Evolutionary conservation across 345 rosid genomes (phyloP).

Genomic region (Brassica incana): DNA sequence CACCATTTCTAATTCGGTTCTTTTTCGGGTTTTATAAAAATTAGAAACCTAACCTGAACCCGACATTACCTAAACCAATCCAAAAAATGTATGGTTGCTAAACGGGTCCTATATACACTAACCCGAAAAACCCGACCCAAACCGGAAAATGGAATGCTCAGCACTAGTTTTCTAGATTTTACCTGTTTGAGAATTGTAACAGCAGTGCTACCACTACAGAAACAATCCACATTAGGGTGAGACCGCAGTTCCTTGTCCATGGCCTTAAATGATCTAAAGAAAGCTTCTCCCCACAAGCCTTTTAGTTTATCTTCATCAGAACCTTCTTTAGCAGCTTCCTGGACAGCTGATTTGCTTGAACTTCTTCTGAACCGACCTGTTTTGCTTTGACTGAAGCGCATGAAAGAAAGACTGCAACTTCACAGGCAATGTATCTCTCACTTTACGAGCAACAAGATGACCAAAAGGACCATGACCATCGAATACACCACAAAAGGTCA

Average conservation of each 20-base stretch:
- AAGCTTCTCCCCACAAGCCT: conserved; percentile 84
- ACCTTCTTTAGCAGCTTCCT: conserved; percentile 56
- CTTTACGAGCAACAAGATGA: conserved; percentile 95
- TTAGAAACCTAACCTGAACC: too few relatives aligned
- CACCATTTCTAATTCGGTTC: too few relatives aligned
- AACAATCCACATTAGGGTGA: conserved; percentile 91
- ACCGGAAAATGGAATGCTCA: too few relatives aligned
- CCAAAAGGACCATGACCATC: conserved; percentile 99
- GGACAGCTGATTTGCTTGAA: conserved; percentile 52
- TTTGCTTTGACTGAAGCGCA: conserved; percentile 53
- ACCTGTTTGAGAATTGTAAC: conserved; percentile 95
- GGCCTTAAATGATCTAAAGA: conserved; percentile 82
- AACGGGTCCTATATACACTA: too few relatives aligned
- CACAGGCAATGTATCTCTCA: conserved; percentile 83
- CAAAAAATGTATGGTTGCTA: too few relatives aligned
- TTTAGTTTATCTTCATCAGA: conserved; percentile 56
- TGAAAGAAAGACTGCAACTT: conserved; percentile 69
- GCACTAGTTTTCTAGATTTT: background rate
- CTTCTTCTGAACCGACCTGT: conserved; percentile 53
- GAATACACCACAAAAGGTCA: conserved; percentile 90
- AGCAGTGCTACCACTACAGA: conserved; percentile 99
- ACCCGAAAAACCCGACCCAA: too few relatives aligned
- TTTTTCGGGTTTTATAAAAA: too few relatives aligned
- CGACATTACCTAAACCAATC: too few relatives aligned
- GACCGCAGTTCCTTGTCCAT: conserved; percentile 94